Evolutionary conservation across 768 basidiomycete species (phyloP).

Genomic region (Boletus reticuloceps): DNA sequence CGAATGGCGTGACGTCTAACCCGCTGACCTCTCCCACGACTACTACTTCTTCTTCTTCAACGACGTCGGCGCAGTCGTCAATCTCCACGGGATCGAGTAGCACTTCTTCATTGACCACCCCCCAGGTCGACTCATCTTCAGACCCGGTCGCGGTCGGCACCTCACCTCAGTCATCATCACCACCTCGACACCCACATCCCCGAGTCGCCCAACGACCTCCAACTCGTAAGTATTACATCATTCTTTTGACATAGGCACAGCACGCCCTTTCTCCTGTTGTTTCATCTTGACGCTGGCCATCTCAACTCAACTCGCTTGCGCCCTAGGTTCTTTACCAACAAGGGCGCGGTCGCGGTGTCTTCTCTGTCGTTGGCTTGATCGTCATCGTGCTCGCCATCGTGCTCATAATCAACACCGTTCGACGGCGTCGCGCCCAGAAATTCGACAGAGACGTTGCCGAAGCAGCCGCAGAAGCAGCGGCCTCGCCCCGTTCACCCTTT

Average conservation of each 20-base stretch:
- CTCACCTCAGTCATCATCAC: not conserved
- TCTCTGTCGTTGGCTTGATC: constrained; percentile 67
- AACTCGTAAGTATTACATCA: constrained; percentile 25
- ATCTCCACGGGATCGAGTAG: not conserved
- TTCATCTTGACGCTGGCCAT: not conserved
- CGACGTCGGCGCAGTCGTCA: constrained; percentile 1
- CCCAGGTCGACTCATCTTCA: not conserved
- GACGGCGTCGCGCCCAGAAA: constrained; percentile 59
- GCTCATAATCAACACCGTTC: constrained; percentile 48
- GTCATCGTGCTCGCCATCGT: constrained; percentile 49
- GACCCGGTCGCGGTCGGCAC: too few relatives aligned
- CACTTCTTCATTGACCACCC: not conserved
- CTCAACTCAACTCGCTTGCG: constrained; percentile 1
- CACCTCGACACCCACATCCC: not conserved
- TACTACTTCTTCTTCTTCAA: too few relatives aligned
- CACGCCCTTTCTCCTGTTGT: not conserved
- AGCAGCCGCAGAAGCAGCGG: constrained; percentile 64
- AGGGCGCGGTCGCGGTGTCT: constrained; percentile 66
- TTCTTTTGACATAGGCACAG: not conserved
- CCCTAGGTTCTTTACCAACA: constrained; percentile 68
- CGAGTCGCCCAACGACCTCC: constrained; percentile 1
- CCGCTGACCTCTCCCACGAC: not conserved
- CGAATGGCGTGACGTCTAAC: not conserved
- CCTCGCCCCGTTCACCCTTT: constrained; percentile 48
- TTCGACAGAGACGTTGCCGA: constrained; percentile 75